Evolutionary conservation across 2,329 filamentous ascomycete species (phyloP), one percentile per base, ranked within the genome.

Genomic region (Cercospora zeina): DNA sequence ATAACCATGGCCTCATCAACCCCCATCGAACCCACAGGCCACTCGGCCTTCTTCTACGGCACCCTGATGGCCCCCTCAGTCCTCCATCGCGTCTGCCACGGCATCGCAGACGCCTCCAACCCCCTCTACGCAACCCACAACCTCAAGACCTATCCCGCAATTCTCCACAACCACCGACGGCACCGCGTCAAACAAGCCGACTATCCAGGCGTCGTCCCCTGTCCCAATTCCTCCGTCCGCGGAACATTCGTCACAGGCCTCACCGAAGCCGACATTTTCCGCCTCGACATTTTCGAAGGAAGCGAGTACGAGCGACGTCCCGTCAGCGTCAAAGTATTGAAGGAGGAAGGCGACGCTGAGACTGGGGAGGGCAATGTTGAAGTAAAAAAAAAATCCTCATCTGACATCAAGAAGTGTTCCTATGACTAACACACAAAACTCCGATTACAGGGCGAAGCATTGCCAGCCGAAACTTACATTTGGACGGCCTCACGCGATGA

Each of bases 241-340:
- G 93, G 93, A 3, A 87, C 88, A 24, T 85, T 89, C 57, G 90
- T 92, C 0, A 87, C 86, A 0, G 93, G 93, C 0, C 78, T 97
- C 47, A 96, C 90, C 0, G 84, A 88, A 37, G 86, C 84, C 24
- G 92, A 97, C 70, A 79, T 97, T 57, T 77, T 79, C 67, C 86
- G 88, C 31, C 81, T 97, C 1, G 92, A 97, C 72, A 76, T 80
- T 3, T 97, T 96, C 72, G 93, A 97, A 74, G 93, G 93, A 0
- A 65, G 67, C 5, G 85, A 95, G 73, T 96, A 96, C 71, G 77
- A 79, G 61, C 82, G 88, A 19, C 66, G 72, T 10, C 72, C 69
- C 10, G 83, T 87, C 0, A 72, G 68, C 11, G 82, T 83, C 5
- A 31, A 34, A 4, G 5, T 64, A n/a, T 33, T 62, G 14, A 51